Evolutionary conservation across 2,329 filamentous ascomycete genomes (phyloP).

Genomic region (Aspergillus eucalypticola): DNA sequence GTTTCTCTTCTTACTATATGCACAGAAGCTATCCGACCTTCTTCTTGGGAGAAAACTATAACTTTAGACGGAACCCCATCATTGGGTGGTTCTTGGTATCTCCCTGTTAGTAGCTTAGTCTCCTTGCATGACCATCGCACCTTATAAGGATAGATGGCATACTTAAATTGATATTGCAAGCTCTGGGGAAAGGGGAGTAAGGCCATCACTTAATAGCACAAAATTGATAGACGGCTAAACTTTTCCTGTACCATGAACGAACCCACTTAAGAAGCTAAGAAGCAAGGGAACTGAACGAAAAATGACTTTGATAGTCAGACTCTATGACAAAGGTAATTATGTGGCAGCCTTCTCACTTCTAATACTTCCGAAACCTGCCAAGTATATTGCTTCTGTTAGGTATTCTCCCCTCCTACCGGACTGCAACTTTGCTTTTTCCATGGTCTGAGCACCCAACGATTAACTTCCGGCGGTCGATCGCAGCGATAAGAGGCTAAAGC

Average conservation of each 20-base stretch:
- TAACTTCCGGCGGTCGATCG: background rate
- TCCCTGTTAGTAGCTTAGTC: slow-evolving; percentile 7
- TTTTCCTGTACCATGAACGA: slow-evolving; percentile 2
- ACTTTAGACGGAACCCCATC: background rate
- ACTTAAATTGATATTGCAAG: background rate
- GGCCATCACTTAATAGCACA: background rate
- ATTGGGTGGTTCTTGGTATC: background rate
- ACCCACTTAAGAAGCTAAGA: slow-evolving; percentile 5
- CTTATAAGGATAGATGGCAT: background rate
- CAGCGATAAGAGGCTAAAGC: slow-evolving; percentile 1
- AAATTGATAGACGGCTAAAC: background rate
- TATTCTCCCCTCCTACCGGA: background rate
- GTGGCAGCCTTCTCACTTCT: background rate
- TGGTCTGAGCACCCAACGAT: background rate
- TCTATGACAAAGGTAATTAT: background rate
- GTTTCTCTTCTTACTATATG: no score
- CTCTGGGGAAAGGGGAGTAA: background rate
- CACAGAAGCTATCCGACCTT: no score
- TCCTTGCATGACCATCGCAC: slow-evolving; percentile 16
- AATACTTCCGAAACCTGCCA: slow-evolving; percentile 1
- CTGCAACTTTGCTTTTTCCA: slow-evolving; percentile 3
- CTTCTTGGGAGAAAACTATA: background rate
- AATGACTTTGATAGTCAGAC: background rate
- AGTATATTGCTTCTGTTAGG: background rate
- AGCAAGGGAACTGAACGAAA: slow-evolving; percentile 12